Evolutionary conservation across 1,284 basidiomycete genomes (phyloP).

Genomic region (Sanghuangporus weigelae): DNA sequence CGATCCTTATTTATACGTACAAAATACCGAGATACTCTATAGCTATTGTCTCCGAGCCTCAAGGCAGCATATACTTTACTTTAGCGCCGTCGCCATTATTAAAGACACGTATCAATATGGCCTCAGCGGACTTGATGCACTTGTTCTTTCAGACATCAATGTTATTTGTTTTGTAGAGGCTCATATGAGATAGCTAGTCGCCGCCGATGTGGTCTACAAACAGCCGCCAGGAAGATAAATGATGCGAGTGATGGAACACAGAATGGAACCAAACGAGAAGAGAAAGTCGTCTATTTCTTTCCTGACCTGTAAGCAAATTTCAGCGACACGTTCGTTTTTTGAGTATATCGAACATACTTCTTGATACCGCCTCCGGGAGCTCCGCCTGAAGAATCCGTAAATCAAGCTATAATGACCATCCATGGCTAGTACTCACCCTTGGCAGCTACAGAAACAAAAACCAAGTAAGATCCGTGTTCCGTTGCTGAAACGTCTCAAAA

Average conservation of each 20-base stretch:
- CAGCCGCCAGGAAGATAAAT: not conserved
- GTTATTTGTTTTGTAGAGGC: too few relatives aligned
- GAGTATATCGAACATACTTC: conserved; percentile 44
- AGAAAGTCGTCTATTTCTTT: conserved; percentile 47
- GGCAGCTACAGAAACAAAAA: conserved; percentile 36
- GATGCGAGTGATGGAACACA: not conserved
- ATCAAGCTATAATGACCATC: not conserved
- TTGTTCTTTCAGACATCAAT: too few relatives aligned
- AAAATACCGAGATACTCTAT: not conserved
- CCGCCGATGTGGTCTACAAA: too few relatives aligned
- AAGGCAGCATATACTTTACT: too few relatives aligned
- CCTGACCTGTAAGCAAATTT: conserved; percentile 45
- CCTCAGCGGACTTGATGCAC: too few relatives aligned
- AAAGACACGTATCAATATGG: too few relatives aligned
- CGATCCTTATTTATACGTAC: not conserved
- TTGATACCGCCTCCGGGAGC: conserved; percentile 69
- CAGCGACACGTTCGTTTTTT: not conserved
- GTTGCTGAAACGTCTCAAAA: not conserved
- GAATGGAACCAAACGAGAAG: not conserved
- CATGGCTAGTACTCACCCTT: conserved; percentile 45
- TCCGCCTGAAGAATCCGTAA: conserved; percentile 41
- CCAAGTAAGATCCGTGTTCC: conserved; percentile 11
- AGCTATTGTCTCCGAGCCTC: not conserved
- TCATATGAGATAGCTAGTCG: too few relatives aligned
- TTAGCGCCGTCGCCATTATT: too few relatives aligned